These are phyloP conservation scores for Notholithocarpus densiflorus DNA, from an alignment of 306 rosid genomes.

Conservation along the genomic window DNA sequence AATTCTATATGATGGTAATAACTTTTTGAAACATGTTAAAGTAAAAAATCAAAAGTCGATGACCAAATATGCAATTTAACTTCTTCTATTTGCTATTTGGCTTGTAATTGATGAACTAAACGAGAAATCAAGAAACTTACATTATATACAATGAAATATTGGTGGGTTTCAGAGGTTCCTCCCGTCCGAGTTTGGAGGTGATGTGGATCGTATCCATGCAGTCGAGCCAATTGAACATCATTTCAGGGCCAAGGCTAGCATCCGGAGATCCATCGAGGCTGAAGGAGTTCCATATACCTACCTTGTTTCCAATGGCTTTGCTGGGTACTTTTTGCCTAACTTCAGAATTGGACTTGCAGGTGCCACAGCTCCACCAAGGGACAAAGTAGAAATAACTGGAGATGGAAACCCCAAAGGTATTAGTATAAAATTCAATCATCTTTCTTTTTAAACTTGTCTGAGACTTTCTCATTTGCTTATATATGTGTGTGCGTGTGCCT, in stretches of 20 bases:
- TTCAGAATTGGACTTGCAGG: constrained; percentile 2
- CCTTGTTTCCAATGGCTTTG: constrained; percentile 10
- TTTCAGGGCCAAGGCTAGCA: neutral
- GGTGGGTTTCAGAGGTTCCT: constrained; percentile 29
- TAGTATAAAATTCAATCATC: neutral
- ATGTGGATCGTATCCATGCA: constrained; percentile 35
- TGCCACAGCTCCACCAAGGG: constrained; percentile 34
- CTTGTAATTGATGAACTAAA: too few relatives aligned
- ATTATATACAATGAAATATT: too few relatives aligned
- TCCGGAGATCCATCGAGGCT: constrained; percentile 27
- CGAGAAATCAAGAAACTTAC: too few relatives aligned
- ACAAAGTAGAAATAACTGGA: constrained; percentile 36
- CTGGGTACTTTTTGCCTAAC: constrained; percentile 31
- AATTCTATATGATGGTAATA: too few relatives aligned
- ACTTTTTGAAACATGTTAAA: too few relatives aligned
- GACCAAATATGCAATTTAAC: too few relatives aligned
- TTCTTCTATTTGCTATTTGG: too few relatives aligned
- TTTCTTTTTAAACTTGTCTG: too few relatives aligned
- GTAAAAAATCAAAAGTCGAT: too few relatives aligned
- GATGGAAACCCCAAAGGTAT: constrained; percentile 49
- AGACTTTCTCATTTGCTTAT: neutral
- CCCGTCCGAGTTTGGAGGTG: constrained; percentile 48
- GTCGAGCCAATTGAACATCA: constrained; percentile 14
- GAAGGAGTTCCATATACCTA: constrained; percentile 36
- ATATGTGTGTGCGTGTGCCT: too few relatives aligned